Evolutionary conservation across 345 rosid species (phyloP).

Genomic region (Eucalyptus melliodora): DNA sequence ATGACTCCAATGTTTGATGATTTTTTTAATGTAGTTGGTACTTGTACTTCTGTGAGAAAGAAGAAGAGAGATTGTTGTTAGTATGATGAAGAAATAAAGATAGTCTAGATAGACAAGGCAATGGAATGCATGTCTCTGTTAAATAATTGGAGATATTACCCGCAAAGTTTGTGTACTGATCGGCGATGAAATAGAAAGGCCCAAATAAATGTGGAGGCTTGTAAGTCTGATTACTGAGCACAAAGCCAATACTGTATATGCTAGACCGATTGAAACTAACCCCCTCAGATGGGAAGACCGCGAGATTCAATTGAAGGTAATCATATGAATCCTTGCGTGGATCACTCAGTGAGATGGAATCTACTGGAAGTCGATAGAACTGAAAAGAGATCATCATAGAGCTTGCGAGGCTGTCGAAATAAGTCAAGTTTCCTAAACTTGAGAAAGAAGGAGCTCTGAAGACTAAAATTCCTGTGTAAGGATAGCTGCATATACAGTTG

Average conservation of each 20-base stretch:
- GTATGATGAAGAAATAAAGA: neutral
- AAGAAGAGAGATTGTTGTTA: neutral
- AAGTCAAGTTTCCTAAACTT: conserved; percentile 17
- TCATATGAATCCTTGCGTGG: conserved; percentile 28
- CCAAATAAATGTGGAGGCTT: conserved; percentile 45
- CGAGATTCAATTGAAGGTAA: conserved; percentile 30
- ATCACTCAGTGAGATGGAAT: conserved; percentile 36
- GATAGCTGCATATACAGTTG: conserved; percentile 45
- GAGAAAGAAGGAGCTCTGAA: conserved; percentile 71
- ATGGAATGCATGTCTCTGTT: neutral
- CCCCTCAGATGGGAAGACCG: conserved; percentile 35
- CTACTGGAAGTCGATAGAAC: conserved; percentile 39
- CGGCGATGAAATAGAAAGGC: conserved; percentile 37
- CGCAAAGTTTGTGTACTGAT: conserved; percentile 18
- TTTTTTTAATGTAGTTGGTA: conserved; percentile 1
- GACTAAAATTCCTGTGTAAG: conserved; percentile 45
- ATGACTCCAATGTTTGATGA: conserved; percentile 31
- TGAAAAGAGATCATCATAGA: conserved; percentile 6
- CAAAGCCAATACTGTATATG: conserved; percentile 27
- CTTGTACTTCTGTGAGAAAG: neutral
- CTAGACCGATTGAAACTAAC: conserved; percentile 34
- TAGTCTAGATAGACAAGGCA: neutral
- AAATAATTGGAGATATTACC: conserved; percentile 18
- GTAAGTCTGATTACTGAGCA: conserved; percentile 45
- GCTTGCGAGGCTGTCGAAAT: conserved; percentile 18